Evolutionary conservation across 116 monocot genomes (phyloP).

Genomic region (Trichopus zeylanicus): DNA sequence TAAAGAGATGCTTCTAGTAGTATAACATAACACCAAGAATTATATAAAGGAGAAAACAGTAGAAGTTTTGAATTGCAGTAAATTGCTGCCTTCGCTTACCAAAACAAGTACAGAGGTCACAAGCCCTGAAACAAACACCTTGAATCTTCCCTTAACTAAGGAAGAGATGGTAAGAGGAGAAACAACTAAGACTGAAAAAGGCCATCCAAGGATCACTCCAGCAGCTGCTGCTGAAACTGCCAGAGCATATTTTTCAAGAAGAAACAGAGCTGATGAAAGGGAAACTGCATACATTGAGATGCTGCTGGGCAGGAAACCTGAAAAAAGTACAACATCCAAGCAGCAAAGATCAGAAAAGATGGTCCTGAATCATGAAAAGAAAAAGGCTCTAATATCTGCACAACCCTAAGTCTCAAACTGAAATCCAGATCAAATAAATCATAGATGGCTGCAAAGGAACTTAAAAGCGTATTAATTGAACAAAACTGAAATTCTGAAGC

Average conservation of each 20-base stretch:
- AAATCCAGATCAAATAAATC: too few relatives aligned
- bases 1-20: not conserved
- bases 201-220: conserved; percentile 94
- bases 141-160: conserved; percentile 43
- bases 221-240: conserved; percentile 82
- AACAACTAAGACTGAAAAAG: conserved; percentile 81
- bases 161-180: conserved; percentile 72
- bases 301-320: conserved; percentile 96
- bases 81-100: conserved; percentile 39
- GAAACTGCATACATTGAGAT: conserved; percentile 98
- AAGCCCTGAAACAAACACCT: conserved; percentile 66
- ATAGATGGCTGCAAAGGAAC: too few relatives aligned
- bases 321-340: conserved; percentile 4
- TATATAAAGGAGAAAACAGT: not conserved
- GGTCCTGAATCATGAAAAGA: not conserved
- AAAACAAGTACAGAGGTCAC: conserved; percentile 47
- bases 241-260: conserved; percentile 65
- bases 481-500: too few relatives aligned
- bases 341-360: conserved; percentile 6
- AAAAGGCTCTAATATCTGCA: not conserved
- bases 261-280: conserved; percentile 85
- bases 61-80: not conserved
- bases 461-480: too few relatives aligned
- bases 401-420: too few relatives aligned
- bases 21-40: not conserved